phyloP scores from a whole-genome alignment of 164 flowering plant species.

The Brasenia schreberi region DNA sequence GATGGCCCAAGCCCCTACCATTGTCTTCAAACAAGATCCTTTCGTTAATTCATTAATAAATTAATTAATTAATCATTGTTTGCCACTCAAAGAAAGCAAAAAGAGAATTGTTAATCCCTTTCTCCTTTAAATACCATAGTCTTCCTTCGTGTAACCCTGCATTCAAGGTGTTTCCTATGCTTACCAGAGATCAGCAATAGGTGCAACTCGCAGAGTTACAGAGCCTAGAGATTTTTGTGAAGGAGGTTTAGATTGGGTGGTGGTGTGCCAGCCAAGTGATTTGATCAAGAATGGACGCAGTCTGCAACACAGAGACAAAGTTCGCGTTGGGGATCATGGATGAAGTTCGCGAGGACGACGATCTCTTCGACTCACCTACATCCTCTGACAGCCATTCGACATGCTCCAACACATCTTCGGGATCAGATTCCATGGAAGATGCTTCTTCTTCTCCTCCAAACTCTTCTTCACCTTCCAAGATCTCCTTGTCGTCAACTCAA shows the following conservation, averaged over 20 bases:
- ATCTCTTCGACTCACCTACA: conserved; percentile 12
- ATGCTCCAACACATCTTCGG: conserved; percentile 18
- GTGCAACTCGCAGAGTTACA: background rate
- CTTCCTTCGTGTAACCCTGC: background rate
- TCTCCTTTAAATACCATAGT: background rate
- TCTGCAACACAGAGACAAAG: background rate
- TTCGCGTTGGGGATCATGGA: conserved; percentile 8
- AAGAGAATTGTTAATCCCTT: background rate
- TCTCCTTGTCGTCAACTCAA: conserved; percentile 15
- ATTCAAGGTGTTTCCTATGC: background rate
- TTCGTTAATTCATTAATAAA: background rate
- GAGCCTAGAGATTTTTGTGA: background rate
- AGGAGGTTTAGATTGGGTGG: background rate
- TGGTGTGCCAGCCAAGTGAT: background rate
- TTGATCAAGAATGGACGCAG: background rate
- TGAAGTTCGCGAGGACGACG: conserved; percentile 17
- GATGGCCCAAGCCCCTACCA: background rate
- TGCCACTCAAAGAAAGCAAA: background rate
- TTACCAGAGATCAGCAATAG: background rate
- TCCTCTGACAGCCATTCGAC: conserved; percentile 18
- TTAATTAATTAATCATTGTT: background rate
- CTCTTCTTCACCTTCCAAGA: conserved; percentile 22
- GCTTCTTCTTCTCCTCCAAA: conserved; percentile 33
- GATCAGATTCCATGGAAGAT: conserved; percentile 45
- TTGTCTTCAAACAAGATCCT: background rate